Conservation (phyloP, 768 basidiomycete species). For the Termitomyces sp. region DNA sequence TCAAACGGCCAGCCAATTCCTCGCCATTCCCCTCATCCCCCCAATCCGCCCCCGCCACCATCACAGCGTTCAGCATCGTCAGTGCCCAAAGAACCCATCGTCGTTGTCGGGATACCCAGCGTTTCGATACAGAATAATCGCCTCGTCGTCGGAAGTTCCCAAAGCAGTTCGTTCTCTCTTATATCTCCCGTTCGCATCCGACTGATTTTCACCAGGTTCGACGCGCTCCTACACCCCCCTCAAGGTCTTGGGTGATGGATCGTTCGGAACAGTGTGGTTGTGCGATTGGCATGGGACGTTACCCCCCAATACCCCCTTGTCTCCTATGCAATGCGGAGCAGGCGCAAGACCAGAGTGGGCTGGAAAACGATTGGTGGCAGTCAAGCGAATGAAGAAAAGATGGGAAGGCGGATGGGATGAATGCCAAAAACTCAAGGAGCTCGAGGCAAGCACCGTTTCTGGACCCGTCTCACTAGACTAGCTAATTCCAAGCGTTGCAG, state of each 20-base stretch:
- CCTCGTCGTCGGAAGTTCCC: slow-evolving; percentile 69
- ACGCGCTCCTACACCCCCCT: slow-evolving; percentile 89
- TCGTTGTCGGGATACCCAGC: slow-evolving; percentile 71
- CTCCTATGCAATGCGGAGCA: slow-evolving; percentile 94
- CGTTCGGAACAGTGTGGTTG: slow-evolving; percentile 97
- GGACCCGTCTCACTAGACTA: slow-evolving; percentile 9
- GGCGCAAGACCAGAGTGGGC: slow-evolving; percentile 92
- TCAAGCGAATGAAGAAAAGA: slow-evolving; percentile 97
- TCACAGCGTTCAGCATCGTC: slow-evolving; percentile 26
- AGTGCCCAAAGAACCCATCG: slow-evolving; percentile 54
- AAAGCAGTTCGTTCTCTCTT: slow-evolving; percentile 53
- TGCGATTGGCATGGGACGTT: slow-evolving; percentile 99
- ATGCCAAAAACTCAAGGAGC: slow-evolving; percentile 91
- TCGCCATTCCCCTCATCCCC: slow-evolving; percentile 27
- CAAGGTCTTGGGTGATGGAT: slow-evolving; percentile 97
- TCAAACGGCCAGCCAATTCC: slow-evolving; percentile 24
- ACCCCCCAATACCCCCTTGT: slow-evolving; percentile 85
- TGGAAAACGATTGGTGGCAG: slow-evolving; percentile 91
- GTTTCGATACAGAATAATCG: slow-evolving; percentile 66
- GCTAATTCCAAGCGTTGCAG: slow-evolving; percentile 37
- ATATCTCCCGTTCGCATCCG: slow-evolving; percentile 4
- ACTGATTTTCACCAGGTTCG: slow-evolving; percentile 49
- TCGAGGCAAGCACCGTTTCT: slow-evolving; percentile 61
- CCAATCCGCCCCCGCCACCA: slow-evolving; percentile 21
- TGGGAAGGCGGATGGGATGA: slow-evolving; percentile 99